Conservation (phyloP, 495 filamentous ascomycete species). For the Penicillium fimorum region DNA sequence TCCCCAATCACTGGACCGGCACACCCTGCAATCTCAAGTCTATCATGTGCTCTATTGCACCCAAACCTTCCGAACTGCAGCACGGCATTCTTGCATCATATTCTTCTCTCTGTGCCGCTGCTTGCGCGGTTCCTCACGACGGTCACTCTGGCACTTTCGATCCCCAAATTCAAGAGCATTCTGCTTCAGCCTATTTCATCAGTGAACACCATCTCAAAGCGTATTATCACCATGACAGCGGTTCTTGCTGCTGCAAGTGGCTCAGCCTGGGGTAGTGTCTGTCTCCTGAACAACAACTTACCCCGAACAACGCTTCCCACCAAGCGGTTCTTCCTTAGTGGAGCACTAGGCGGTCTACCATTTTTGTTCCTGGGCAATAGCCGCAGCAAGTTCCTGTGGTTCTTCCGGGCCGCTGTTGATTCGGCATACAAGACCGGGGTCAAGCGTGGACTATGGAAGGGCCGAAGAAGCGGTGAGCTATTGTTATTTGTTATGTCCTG, state of each 20-base stretch:
- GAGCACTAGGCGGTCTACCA: constrained; percentile 71
- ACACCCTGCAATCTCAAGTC: constrained; percentile 75
- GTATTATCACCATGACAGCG: constrained; percentile 64
- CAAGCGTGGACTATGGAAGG: constrained; percentile 81
- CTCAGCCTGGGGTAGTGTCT: constrained; percentile 82
- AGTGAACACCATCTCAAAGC: constrained; percentile 58
- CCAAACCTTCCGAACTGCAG: constrained; percentile 82
- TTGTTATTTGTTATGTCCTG: constrained; percentile 74
- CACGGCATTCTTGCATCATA: constrained; percentile 79
- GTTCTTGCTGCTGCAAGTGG: constrained; percentile 77
- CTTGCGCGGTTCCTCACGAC: constrained; percentile 74
- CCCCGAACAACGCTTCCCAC: constrained; percentile 73
- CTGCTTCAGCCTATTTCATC: constrained; percentile 63
- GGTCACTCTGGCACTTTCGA: constrained; percentile 64
- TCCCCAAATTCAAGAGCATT: constrained; percentile 64
- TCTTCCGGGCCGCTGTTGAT: constrained; percentile 70
- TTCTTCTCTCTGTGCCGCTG: constrained; percentile 73
- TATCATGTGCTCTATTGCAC: constrained; percentile 92
- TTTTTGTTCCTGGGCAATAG: constrained; percentile 73
- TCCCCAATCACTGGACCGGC: constrained; percentile 78
- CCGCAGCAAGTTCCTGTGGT: constrained; percentile 65
- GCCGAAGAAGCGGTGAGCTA: constrained; percentile 77
- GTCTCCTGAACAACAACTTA: constrained; percentile 76
- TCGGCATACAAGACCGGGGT: constrained; percentile 85
- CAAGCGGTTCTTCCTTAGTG: constrained; percentile 83